phyloP scores from a whole-genome alignment of 768 basidiomycete genomes.

The Pleurotus pulmonarius region DNA sequence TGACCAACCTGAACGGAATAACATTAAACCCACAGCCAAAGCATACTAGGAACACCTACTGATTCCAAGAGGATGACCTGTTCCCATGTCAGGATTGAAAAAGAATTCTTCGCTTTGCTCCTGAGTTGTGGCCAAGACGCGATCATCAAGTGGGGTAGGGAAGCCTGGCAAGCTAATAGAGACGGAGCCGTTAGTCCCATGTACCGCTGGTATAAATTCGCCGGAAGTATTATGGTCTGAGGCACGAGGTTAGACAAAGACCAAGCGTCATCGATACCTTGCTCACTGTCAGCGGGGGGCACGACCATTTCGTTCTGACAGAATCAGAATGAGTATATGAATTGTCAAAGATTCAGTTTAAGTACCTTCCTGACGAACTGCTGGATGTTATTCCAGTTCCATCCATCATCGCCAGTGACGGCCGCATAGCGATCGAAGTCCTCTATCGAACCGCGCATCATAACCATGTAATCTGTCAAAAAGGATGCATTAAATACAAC shows the following conservation, averaged over 20 bases:
- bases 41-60: constrained; percentile 13
- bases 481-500: not conserved
- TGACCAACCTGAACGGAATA: constrained; percentile 21
- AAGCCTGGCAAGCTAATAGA: constrained; percentile 27
- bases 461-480: constrained; percentile 17
- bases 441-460: constrained; percentile 27
- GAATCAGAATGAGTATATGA: constrained; percentile 17
- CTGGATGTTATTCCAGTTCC: constrained; percentile 32
- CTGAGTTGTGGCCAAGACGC: constrained; percentile 32
- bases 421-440: constrained; percentile 31
- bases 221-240: constrained; percentile 28
- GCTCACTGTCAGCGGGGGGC: constrained; percentile 27
- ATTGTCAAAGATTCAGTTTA: constrained; percentile 16
- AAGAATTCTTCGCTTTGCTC: constrained; percentile 29
- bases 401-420: constrained; percentile 30
- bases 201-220: constrained; percentile 32
- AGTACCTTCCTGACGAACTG: constrained; percentile 28
- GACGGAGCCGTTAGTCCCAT: constrained; percentile 29
- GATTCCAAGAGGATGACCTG: constrained; percentile 28
- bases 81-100: constrained; percentile 30
- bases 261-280: not conserved
- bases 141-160: constrained; percentile 25
- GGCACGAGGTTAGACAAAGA: not conserved
- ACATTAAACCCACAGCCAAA: too few relatives aligned
- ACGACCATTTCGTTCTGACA: constrained; percentile 32